Evolutionary conservation across 2,329 filamentous ascomycete species (phyloP).

Genomic region (Fragosphaeria purpurea): DNA sequence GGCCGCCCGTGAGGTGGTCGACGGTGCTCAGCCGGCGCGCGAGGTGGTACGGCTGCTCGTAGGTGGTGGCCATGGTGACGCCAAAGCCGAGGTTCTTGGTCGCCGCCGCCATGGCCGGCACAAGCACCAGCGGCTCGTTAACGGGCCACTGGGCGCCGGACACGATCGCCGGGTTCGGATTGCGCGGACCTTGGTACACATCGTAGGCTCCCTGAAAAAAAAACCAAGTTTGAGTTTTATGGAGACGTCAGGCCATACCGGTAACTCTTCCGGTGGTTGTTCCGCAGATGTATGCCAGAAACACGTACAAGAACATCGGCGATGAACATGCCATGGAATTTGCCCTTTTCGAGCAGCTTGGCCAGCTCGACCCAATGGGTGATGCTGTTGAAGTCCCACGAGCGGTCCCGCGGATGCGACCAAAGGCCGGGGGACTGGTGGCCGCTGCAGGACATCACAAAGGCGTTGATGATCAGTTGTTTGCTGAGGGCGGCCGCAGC

Average conservation of each 20-base stretch:
- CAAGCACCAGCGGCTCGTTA: constrained; percentile 43
- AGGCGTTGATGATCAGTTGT: no score
- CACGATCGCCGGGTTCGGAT: constrained; percentile 39
- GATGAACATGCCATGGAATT: constrained; percentile 57
- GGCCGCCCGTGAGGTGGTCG: constrained; percentile 11
- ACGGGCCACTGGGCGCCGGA: constrained; percentile 57
- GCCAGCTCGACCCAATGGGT: no score
- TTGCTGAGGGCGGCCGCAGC: no score
- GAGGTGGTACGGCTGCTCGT: constrained; percentile 7
- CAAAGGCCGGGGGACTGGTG: no score
- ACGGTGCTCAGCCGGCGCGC: constrained; percentile 6
- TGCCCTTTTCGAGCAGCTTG: constrained; percentile 15
- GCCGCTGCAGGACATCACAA: no score
- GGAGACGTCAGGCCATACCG: background rate
- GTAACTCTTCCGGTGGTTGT: no score
- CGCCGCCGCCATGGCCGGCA: constrained; percentile 10
- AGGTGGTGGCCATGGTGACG: constrained; percentile 7
- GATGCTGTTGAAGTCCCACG: no score
- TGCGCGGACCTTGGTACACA: constrained; percentile 51
- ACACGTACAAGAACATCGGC: constrained; percentile 48
- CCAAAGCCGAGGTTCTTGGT: constrained; percentile 10
- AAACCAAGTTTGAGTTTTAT: no score
- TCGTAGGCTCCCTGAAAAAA: constrained; percentile 55
- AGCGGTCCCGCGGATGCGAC: no score
- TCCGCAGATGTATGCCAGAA: no score